Evolutionary conservation across 2,329 filamentous ascomycete genomes (phyloP), one percentile per base, ranked within the genome.

Genomic region (Kalaharituber pfeilii): DNA sequence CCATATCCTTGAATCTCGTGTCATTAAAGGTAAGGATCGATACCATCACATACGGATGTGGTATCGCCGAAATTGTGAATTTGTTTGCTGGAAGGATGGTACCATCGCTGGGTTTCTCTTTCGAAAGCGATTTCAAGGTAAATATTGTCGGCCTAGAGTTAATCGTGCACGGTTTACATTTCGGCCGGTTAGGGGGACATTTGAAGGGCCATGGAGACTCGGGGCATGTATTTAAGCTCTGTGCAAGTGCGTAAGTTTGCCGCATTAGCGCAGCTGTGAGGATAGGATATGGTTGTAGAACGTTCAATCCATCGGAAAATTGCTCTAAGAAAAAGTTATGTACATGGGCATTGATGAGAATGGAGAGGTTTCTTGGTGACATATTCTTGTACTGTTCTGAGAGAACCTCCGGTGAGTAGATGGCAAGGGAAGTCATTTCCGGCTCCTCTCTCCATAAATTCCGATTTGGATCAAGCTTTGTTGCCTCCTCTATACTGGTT

Each of bases 1-100:
- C 30, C 9, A n/a, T n/a, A 9, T 9, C 9, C n/a, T 36, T 36
- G 30, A 36, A 36, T 9, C 9, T 36, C 11, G 8, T 47, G 11
- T 13, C 8, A 9, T 72, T 70, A 55, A 79, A 75, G 59, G 79
- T 75, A 56, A 79, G 74, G 18, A 96, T 72, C 11, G 79, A 77
- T 53, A 80, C 76, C 42, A 86, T 73, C 1, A 88, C 95, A 71
- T 87, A 94, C 0, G 91, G 91, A 66, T 98, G 91, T 0, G 89
- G 89, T 11, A 96, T 82, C 0, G 81, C 84, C 56, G 83, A 87
- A 59, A 98, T 84, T 2, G 83, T 86, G 70, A 87, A 96, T 15
- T 82, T 66, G 1, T 73, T 73, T 13, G 81, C 30, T n/a, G 30
- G 30, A 9, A 36, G n/a, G 9, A 36, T n/a, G n/a, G 30, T n/a